A percentile compares a stretch with the other conserved stretches of the same genome.
phyloP scores from a whole-genome alignment of 2,329 filamentous ascomycete genomes.

The Zasmidium citrigriseum region DNA sequence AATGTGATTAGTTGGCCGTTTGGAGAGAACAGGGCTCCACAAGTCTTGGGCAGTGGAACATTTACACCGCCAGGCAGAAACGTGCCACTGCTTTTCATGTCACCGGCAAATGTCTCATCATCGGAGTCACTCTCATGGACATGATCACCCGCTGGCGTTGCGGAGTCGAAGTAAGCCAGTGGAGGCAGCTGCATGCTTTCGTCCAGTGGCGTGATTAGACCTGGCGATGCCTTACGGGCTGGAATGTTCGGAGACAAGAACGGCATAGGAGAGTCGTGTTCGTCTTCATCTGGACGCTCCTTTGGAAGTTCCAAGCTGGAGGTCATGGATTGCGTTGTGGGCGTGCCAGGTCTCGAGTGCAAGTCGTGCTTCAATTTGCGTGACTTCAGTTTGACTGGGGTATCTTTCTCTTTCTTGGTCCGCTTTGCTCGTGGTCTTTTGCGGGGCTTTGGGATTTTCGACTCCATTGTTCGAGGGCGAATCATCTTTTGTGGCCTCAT shows the following conservation, averaged over 20 bases:
- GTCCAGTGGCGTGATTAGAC: conserved; percentile 49
- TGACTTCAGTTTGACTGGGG: background rate
- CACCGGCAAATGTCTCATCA: conserved; percentile 66
- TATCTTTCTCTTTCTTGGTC: background rate
- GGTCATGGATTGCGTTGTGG: conserved; percentile 23
- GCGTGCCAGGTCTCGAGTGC: conserved; percentile 6
- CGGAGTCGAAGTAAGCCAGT: conserved; percentile 56
- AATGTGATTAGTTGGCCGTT: conserved; percentile 61
- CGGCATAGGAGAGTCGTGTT: conserved; percentile 31
- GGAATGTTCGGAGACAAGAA: conserved; percentile 35
- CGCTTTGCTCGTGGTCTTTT: background rate
- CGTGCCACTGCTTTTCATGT: conserved; percentile 49
- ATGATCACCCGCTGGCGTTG: conserved; percentile 37
- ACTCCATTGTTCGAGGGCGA: background rate
- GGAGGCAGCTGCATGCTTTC: conserved; percentile 57
- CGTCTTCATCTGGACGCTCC: conserved; percentile 6
- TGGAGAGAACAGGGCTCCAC: conserved; percentile 59
- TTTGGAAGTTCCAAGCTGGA: conserved; percentile 33
- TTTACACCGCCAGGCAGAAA: conserved; percentile 63
- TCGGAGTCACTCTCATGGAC: conserved; percentile 39
- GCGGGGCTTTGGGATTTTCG: background rate
- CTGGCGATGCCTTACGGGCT: conserved; percentile 22
- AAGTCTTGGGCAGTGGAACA: conserved; percentile 62
- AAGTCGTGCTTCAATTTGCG: background rate
- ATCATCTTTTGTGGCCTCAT: background rate